Evolutionary conservation across 495 filamentous ascomycete species (phyloP), one percentile per base, ranked within the genome.

Genomic region (Trichoderma reesei): DNA sequence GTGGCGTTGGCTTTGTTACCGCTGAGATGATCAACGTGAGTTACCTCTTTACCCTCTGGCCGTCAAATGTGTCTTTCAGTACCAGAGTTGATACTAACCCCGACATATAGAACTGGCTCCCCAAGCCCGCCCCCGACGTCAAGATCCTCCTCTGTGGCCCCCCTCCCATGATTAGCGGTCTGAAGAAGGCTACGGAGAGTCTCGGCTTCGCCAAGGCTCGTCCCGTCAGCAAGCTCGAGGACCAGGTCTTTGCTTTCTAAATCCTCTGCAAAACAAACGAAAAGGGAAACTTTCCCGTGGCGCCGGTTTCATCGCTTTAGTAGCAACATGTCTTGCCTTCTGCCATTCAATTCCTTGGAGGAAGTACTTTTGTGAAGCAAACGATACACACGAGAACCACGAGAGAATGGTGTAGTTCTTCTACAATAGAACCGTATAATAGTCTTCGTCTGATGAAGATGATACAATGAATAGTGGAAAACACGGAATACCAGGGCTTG

Each of bases 191-290:
- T 9, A 88, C 91, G 64, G 91, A 92, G 73, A 81, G 83, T 66
- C 82, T 97, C 9, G 94, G 94, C 62, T 98, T 89, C 80, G 82
- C 88, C 73, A 96, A 96, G 83, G 86, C 94, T 39, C 85, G 85
- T 63, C 90, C 92, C 38, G 92, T 97, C 68, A 97, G 92, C 86
- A 98, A 96, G 85, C 82, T 97, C 56, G 88, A 90, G 73, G 93
- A 98, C 75, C 93, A 97, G 76, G 91, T 98, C 69, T 98, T 98
- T 82, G 93, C 91, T 75, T 97, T 98, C 82, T 96, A 90, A 80
- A 26, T n/a, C n/a, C n/a, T n/a, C n/a, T n/a, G n/a, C n/a, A n/a
- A n/a, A n/a, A n/a, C n/a, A n/a, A n/a, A n/a, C 74, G 6, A 11
- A 20, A 33, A 48, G 42, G 31, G 39, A 3, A 20, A 41, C n/a